Evolutionary conservation across 2,329 filamentous ascomycete species (phyloP).

Genomic region (Fusarium subglutinans): DNA sequence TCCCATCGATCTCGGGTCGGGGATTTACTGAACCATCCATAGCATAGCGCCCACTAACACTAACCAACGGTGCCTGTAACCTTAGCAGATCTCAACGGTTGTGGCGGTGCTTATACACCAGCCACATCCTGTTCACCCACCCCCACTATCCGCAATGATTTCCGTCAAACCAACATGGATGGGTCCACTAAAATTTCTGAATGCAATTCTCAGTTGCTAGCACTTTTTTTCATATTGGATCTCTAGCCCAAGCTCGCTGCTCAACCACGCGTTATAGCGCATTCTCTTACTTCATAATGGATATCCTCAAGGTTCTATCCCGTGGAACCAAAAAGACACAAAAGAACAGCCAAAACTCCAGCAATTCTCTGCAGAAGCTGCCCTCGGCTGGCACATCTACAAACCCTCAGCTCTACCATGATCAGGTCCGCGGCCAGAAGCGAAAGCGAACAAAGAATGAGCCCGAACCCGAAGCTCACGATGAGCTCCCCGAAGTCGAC

Average conservation of each 20-base stretch:
- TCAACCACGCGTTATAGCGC: slow-evolving; percentile 4
- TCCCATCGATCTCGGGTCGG: slow-evolving; percentile 5
- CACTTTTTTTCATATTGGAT: slow-evolving; percentile 25
- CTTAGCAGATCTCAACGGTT: slow-evolving; percentile 4
- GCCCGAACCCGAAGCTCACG: slow-evolving; percentile 41
- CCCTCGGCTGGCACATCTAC: slow-evolving; percentile 71
- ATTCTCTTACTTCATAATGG: slow-evolving; percentile 58
- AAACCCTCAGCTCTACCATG: slow-evolving; percentile 77
- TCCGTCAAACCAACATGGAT: slow-evolving; percentile 15
- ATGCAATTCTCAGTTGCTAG: slow-evolving; percentile 21
- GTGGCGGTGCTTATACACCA: background rate
- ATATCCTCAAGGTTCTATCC: slow-evolving; percentile 78
- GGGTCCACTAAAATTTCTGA: slow-evolving; percentile 42
- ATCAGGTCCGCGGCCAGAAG: slow-evolving; percentile 62
- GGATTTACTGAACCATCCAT: slow-evolving; percentile 7
- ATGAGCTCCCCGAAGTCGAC: slow-evolving; percentile 60
- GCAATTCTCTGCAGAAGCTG: slow-evolving; percentile 54
- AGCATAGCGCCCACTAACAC: slow-evolving; percentile 8
- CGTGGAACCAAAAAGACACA: slow-evolving; percentile 70
- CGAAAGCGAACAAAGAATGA: slow-evolving; percentile 61
- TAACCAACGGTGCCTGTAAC: background rate
- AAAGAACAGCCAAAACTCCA: slow-evolving; percentile 45
- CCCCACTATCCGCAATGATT: slow-evolving; percentile 35
- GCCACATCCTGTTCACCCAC: slow-evolving; percentile 16
- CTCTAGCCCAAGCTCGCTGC: slow-evolving; percentile 2